Base-by-base conservation (phyloP, 352 stramenopile species). In the Globisporangium viniferum region DNA sequence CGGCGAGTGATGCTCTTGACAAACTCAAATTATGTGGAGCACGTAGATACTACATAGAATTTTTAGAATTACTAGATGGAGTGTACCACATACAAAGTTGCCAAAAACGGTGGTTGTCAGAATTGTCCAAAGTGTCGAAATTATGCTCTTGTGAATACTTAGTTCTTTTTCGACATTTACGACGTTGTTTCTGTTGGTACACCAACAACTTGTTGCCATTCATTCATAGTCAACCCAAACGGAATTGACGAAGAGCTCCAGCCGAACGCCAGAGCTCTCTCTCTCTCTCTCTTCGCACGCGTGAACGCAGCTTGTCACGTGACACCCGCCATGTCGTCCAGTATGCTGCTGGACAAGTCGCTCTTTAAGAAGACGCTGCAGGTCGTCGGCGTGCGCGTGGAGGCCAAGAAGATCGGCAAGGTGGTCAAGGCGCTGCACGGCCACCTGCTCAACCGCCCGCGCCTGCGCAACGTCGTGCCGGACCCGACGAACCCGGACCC, bases 371-470 rank as follows among this genome's bases (percentile, higher is more conserved):
- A 83, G 78, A 92, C 86, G 39, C 72, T 94, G 48, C 57, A 82
- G 64, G 79, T 94, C 59, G 67, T 94, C 3, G 86, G 84, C 44
- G 80, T 94, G 67, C 81, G 84, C 67, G 84, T 91, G 22, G 84
- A 91, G 67, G 82, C 82, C 67, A 92, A 94, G 75, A 91, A 94
- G 67, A 92, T 94, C 71, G 83, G 86, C 0, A 66, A 75, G 20
- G 79, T 94, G 39, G 80, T 94, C 20, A 87, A 92, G 73, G 76
- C 71, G 31, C 77, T 94, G 48, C 85, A 91, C 39, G 79, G 85
- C 51, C 80, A 94, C 53, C 62, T 94, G 62, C 77, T 94, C 15
- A 92, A 94, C 68, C 71, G 79, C 10, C 84, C 86, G 58, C 80
- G 82, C 22, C 72, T 94, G 65, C 84, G 84, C 59, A 92, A 92